Percentiles rank a stretch among this genome's conserved stretches.
Evolutionary conservation across 108 stramenopile species (phyloP).

Genomic region (Bacterosira constricta): DNA sequence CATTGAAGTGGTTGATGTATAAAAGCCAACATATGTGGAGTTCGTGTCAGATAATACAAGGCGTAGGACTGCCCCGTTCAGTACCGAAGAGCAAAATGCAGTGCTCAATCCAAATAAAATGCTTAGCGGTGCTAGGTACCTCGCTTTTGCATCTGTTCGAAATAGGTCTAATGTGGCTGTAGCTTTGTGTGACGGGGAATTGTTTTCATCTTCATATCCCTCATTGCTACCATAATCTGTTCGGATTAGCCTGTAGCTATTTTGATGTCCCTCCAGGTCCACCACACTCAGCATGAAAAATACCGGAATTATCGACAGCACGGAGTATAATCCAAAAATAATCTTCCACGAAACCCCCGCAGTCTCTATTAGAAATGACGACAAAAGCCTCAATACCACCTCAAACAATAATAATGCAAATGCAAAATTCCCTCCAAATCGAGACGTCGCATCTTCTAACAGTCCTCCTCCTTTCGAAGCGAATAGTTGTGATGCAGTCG

Average conservation of each 20-base stretch:
- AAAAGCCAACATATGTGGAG: slow-evolving; percentile 58
- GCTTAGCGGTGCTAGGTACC: slow-evolving; percentile 76
- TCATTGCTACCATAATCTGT: slow-evolving; percentile 1
- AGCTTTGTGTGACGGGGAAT: slow-evolving; percentile 39
- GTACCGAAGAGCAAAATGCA: slow-evolving; percentile 69
- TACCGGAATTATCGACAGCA: slow-evolving; percentile 47
- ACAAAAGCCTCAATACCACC: slow-evolving; percentile 60
- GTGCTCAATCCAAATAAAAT: slow-evolving; percentile 74
- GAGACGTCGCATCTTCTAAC: slow-evolving; percentile 54
- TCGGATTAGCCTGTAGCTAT: no score
- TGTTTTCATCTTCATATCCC: background rate
- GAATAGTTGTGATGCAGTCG: slow-evolving; percentile 57
- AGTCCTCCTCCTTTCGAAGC: no score
- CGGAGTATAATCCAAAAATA: slow-evolving; percentile 62
- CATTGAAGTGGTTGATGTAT: slow-evolving; percentile 47
- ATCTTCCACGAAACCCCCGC: slow-evolving; percentile 43
- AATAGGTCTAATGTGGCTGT: slow-evolving; percentile 64
- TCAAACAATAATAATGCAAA: slow-evolving; percentile 73
- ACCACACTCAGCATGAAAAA: slow-evolving; percentile 43
- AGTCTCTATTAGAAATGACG: slow-evolving; percentile 50
- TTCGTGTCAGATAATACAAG: slow-evolving; percentile 55
- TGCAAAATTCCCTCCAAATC: slow-evolving; percentile 72
- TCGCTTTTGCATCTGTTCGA: slow-evolving; percentile 70
- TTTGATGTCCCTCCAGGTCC: slow-evolving; percentile 16
- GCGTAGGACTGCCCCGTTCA: slow-evolving; percentile 72